Percentiles rank a stretch among this genome's conserved stretches.
phyloP scores from a whole-genome alignment of 2,329 filamentous ascomycete genomes.

The Macroventuria anomochaeta region DNA sequence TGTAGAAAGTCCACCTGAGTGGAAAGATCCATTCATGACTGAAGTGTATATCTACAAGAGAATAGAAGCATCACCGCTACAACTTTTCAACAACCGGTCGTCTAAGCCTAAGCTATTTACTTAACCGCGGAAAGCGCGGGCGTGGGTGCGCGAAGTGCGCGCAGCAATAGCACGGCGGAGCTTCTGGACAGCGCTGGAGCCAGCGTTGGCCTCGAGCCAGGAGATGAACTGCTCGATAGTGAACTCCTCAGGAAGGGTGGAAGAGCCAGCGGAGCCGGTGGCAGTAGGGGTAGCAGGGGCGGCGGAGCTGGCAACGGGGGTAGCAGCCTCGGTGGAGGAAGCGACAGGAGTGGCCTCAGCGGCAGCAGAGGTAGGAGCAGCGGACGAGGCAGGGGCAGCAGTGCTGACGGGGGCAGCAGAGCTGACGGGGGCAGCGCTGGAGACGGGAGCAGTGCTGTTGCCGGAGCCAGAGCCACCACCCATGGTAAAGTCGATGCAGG shows the following conservation, averaged over 20 bases:
- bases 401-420: conserved; percentile 8
- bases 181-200: conserved; percentile 30
- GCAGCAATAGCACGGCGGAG: conserved; percentile 34
- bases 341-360: conserved; percentile 18
- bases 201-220: conserved; percentile 40
- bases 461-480: conserved; percentile 33
- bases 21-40: conserved; percentile 29
- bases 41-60: conserved; percentile 41
- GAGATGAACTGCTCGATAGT: conserved; percentile 44
- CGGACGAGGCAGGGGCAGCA: conserved; percentile 13
- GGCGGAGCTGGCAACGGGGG: conserved; percentile 10
- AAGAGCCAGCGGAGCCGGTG: conserved; percentile 16
- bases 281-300: conserved; percentile 11
- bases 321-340: conserved; percentile 8
- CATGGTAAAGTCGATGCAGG: conserved; percentile 66
- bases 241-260: conserved; percentile 38
- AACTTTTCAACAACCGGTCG: conserved; percentile 1
- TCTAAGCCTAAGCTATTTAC: background rate
- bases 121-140: conserved; percentile 39
- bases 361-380: conserved; percentile 23
- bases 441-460: conserved; percentile 9
- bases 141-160: conserved; percentile 32
- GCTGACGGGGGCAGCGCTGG: conserved; percentile 10
- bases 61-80: conserved; percentile 28
- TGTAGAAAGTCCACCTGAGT: conserved; percentile 6